Conservation (phyloP, 2,329 filamentous ascomycete species). For the Penicillium palitans region DNA sequence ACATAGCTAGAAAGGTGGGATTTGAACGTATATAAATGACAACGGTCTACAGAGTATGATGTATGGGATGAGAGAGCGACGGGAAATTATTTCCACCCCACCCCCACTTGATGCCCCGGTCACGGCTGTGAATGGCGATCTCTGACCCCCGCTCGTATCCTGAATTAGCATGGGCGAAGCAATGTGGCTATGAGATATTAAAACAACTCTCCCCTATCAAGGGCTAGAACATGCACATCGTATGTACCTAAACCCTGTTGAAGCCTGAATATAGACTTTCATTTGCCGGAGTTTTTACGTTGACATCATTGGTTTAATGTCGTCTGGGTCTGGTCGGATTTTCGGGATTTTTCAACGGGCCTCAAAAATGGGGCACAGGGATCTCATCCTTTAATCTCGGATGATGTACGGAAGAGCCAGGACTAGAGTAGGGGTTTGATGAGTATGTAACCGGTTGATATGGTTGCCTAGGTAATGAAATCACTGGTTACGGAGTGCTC, state of each 20-base stretch:
- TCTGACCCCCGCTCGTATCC: neutral
- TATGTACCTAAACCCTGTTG: too few relatives aligned
- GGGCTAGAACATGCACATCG: too few relatives aligned
- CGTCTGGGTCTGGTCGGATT: neutral
- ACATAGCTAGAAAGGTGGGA: neutral
- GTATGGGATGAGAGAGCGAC: too few relatives aligned
- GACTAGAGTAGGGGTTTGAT: neutral
- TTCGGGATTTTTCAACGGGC: too few relatives aligned
- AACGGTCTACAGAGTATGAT: neutral
- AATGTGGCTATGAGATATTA: neutral
- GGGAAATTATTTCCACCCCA: neutral
- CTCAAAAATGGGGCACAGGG: neutral
- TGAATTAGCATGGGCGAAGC: conserved; percentile 5
- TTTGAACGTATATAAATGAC: neutral
- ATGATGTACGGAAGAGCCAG: neutral
- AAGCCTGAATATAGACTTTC: neutral
- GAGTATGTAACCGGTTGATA: neutral
- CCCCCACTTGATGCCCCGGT: neutral
- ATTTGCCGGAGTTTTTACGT: neutral
- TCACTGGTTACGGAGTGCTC: too few relatives aligned
- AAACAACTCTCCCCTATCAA: neutral
- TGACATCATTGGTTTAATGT: neutral
- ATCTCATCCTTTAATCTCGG: neutral
- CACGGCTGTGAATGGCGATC: neutral
- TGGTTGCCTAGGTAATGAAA: too few relatives aligned